A percentile compares a stretch with the other conserved stretches of the same genome.
Conservation (phyloP, 169 alveolate genomes). For the Plasmodium coatneyi region DNA sequence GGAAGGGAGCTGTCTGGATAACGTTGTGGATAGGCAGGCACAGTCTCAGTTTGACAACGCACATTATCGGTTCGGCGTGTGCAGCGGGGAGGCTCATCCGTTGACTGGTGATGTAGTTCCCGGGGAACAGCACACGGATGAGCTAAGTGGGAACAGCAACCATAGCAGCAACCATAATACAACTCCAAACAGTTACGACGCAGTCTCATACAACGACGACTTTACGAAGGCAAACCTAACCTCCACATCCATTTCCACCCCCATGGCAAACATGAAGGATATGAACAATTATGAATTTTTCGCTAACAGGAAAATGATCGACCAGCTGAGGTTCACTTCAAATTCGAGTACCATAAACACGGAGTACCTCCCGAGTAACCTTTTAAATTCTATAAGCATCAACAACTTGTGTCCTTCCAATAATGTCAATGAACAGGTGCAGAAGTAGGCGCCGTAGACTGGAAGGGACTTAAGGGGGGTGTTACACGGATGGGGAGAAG, state of each 20-base stretch:
- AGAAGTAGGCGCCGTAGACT: neutral
- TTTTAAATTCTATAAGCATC: conserved; percentile 33
- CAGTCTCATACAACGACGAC: neutral
- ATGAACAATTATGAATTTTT: conserved; percentile 17
- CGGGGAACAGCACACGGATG: neutral
- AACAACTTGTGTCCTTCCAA: conserved; percentile 24
- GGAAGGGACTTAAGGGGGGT: neutral
- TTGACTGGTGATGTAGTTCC: neutral
- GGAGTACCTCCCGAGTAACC: conserved; percentile 40
- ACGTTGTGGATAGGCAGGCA: conserved; percentile 40
- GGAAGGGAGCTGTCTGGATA: conserved; percentile 15
- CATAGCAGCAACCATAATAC: neutral
- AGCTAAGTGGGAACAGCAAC: neutral
- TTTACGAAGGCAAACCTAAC: neutral
- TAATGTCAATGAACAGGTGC: conserved; percentile 16
- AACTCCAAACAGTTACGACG: neutral
- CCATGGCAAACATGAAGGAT: conserved; percentile 5
- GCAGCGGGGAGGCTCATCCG: neutral
- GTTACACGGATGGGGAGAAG: neutral
- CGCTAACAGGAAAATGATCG: conserved; percentile 28
- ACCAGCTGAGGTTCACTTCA: conserved; percentile 39
- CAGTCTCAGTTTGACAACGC: conserved; percentile 24
- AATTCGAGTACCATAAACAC: conserved; percentile 61
- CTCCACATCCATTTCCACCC: neutral
- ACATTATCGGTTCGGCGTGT: conserved; percentile 10